Conservation (phyloP, 2,329 filamentous ascomycete species). For the Cladosporium cucumerinum region DNA sequence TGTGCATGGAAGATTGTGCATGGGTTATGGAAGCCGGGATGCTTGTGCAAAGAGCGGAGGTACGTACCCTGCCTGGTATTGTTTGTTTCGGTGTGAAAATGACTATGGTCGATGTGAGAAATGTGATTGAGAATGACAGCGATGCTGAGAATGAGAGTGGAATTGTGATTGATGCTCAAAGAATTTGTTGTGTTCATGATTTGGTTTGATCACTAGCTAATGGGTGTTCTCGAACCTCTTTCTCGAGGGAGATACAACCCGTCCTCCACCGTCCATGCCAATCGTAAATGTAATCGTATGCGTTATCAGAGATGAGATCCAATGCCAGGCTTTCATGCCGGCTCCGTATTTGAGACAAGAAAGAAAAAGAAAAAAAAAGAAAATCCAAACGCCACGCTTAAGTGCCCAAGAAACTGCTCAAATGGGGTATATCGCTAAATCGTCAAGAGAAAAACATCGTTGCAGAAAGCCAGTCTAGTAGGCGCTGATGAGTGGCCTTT, state of each 20-base stretch:
- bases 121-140: background rate
- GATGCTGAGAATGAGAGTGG: background rate
- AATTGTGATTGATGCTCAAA: background rate
- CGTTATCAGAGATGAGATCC: slow-evolving; percentile 13
- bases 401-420: slow-evolving; percentile 5
- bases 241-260: slow-evolving; percentile 8
- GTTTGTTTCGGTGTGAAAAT: slow-evolving; percentile 1
- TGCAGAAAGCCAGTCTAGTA: slow-evolving; percentile 36
- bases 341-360: slow-evolving; percentile 23
- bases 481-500: slow-evolving; percentile 38
- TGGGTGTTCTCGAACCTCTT: background rate
- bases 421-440: slow-evolving; percentile 10
- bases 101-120: background rate
- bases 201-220: slow-evolving; percentile 12
- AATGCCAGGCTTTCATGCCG: slow-evolving; percentile 10
- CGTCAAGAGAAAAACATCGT: slow-evolving; percentile 1
- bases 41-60: background rate
- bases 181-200: slow-evolving; percentile 7
- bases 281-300: slow-evolving; percentile 1
- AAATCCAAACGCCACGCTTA: slow-evolving; percentile 22
- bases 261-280: slow-evolving; percentile 6
- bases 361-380: background rate
- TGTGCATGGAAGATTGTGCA: background rate
- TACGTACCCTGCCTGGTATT: background rate
- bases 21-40: slow-evolving; percentile 1